Evolutionary conservation across 1,139 yeast species (phyloP), one percentile per base, ranked within the genome.

Genomic region (Trichomonascaceae sp.): DNA sequence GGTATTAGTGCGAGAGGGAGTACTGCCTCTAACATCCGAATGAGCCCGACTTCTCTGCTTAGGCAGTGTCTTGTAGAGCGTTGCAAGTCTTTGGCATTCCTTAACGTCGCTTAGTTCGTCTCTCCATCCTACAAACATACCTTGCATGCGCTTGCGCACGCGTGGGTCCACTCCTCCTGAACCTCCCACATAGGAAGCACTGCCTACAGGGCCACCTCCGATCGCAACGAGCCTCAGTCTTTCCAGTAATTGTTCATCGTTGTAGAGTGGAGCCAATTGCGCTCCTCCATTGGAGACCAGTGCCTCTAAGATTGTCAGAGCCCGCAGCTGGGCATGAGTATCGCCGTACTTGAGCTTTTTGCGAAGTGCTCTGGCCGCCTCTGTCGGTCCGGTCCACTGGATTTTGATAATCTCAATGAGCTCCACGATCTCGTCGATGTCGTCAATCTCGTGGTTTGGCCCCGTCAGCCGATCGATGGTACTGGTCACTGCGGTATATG

Each of bases 341-440:
- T 63, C 47, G n/a, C 97, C 97, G 52, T 89, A 80, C 59, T 89
- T 89, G 52, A 89, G 63, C 51, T 76, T 74, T 62, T 89, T 89
- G 35, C 98, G 68, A 26, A 89, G 63, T 1, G 94, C 93, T 34
- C 97, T 65, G 0, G 96, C 96, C 1, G 93, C 92, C 55, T 87
- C 97, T 8, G 65, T 60, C 1, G 84, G 73, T 1, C 59, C 70
- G 1, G 66, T 56, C n/a, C 55, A 51, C 37, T 64, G 60, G 25
- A 62, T 46, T 32, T 51, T 52, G 36, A 70, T 64, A 16, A 65
- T 58, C 34, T 68, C 71, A 28, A 68, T 41, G 29, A 70, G 52
- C 37, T 64, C 69, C 8, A 65, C 59, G 18, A 64, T 43, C 28
- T 60, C 66, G 1, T 61, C 56, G 11, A 62, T 46, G 34, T 50